A percentile compares a stretch with the other conserved stretches of the same genome.
These are phyloP conservation scores for Lagerstroemia fauriei DNA, from an alignment of 441 rosid genomes.

Conservation along the genomic window DNA sequence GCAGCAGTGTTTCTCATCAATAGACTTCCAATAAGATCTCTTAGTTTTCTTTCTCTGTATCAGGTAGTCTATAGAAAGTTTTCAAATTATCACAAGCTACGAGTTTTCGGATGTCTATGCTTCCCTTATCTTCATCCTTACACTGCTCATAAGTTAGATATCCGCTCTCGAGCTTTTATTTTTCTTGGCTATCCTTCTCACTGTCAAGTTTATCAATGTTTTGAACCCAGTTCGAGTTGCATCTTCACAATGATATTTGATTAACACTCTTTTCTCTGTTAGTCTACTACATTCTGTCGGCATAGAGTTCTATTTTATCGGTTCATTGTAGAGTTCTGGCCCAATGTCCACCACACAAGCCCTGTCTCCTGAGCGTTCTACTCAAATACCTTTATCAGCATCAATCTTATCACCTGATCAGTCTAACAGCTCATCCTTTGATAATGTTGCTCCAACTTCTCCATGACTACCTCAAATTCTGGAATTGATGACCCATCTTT, in stretches of 20 bases:
- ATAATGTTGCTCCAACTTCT: too few relatives aligned
- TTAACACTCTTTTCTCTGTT: neutral
- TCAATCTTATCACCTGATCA: too few relatives aligned
- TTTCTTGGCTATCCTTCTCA: neutral
- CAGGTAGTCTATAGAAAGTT: neutral
- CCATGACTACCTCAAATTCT: too few relatives aligned
- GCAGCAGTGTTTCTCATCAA: neutral
- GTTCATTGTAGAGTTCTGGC: too few relatives aligned
- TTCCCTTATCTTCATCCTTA: neutral
- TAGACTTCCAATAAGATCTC: neutral
- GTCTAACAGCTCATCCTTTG: too few relatives aligned
- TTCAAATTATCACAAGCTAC: neutral
- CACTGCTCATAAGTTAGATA: neutral
- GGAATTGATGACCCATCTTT: too few relatives aligned
- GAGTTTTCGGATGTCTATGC: conserved; percentile 1
- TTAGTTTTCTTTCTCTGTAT: neutral
- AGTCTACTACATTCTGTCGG: too few relatives aligned
- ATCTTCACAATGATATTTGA: neutral
- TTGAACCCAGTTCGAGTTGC: neutral
- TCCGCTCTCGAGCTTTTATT: neutral
- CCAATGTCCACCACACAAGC: too few relatives aligned
- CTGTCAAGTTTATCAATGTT: neutral
- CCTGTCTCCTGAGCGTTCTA: too few relatives aligned
- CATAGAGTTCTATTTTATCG: too few relatives aligned
- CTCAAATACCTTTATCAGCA: too few relatives aligned